These are phyloP conservation scores for Guadua angustifolia DNA, from an alignment of 176 grass and related monocot genomes.

Conservation along the genomic window DNA sequence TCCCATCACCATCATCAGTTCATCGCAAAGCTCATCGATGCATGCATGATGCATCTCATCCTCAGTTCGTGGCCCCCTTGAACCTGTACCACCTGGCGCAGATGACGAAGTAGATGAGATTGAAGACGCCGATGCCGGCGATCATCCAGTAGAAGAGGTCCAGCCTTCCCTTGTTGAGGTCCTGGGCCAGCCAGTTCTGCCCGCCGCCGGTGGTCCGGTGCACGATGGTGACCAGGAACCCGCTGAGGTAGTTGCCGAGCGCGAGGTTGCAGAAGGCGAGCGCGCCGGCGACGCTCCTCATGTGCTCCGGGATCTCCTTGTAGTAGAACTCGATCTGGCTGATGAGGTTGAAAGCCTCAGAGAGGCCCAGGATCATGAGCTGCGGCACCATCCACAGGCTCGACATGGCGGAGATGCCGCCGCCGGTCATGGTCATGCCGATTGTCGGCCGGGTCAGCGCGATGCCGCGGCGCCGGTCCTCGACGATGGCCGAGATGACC, in stretches of 20 bases:
- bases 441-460: constrained; percentile 54
- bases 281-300: constrained; percentile 89
- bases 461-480: constrained; percentile 62
- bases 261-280: constrained; percentile 89
- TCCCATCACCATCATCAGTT: not conserved
- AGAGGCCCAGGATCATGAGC: constrained; percentile 80
- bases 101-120: constrained; percentile 78
- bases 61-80: constrained; percentile 64
- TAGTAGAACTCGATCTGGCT: constrained; percentile 99
- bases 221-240: constrained; percentile 74
- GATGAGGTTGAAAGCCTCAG: constrained; percentile 95
- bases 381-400: constrained; percentile 94
- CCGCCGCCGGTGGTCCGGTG: constrained; percentile 49
- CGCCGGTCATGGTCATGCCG: constrained; percentile 52
- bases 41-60: not conserved
- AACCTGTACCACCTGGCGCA: constrained; percentile 97
- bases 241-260: constrained; percentile 85
- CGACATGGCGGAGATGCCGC: constrained; percentile 77
- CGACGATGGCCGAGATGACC: constrained; percentile 72
- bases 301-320: constrained; percentile 98
- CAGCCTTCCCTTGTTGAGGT: constrained; percentile 82
- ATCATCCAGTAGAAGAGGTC: constrained; percentile 91
- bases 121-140: constrained; percentile 79
- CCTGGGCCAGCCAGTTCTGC: constrained; percentile 79
- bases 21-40: not conserved